A percentile compares a stretch with the other conserved stretches of the same genome.
Evolutionary conservation across 495 filamentous ascomycete species (phyloP).

Genomic region (Letharia columbiana): DNA sequence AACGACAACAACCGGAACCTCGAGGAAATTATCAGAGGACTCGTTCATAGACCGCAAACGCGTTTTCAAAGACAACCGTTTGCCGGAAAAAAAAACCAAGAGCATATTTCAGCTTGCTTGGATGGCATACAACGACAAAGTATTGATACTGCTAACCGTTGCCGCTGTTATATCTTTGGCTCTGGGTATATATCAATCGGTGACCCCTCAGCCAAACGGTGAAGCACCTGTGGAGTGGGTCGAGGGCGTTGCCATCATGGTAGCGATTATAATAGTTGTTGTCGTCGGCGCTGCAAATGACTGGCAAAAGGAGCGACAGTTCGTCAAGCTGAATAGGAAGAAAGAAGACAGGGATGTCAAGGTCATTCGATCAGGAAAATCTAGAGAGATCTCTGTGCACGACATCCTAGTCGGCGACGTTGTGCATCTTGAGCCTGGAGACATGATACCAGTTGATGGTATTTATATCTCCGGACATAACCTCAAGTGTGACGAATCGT

Average conservation of each 20-base stretch:
- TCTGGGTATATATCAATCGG: constrained; percentile 63
- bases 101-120: constrained; percentile 65
- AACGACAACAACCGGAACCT: constrained; percentile 26
- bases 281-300: constrained; percentile 61
- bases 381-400: constrained; percentile 66
- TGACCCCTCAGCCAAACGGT: constrained; percentile 34
- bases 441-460: constrained; percentile 75
- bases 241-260: constrained; percentile 63
- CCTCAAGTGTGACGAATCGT: constrained; percentile 74
- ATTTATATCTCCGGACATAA: constrained; percentile 66
- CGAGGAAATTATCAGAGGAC: constrained; percentile 29
- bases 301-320: constrained; percentile 65
- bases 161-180: constrained; percentile 79
- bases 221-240: constrained; percentile 67
- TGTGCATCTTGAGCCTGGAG: constrained; percentile 76
- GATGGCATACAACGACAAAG: constrained; percentile 79
- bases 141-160: constrained; percentile 66
- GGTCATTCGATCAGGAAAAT: constrained; percentile 66
- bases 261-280: constrained; percentile 61
- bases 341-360: constrained; percentile 66
- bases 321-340: constrained; percentile 62
- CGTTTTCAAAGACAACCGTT: constrained; percentile 58
- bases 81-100: constrained; percentile 66
- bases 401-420: constrained; percentile 81
- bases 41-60: constrained; percentile 55